These are phyloP conservation scores for Gossypium lobatum DNA, from an alignment of 441 rosid genomes.

Conservation along the genomic window DNA sequence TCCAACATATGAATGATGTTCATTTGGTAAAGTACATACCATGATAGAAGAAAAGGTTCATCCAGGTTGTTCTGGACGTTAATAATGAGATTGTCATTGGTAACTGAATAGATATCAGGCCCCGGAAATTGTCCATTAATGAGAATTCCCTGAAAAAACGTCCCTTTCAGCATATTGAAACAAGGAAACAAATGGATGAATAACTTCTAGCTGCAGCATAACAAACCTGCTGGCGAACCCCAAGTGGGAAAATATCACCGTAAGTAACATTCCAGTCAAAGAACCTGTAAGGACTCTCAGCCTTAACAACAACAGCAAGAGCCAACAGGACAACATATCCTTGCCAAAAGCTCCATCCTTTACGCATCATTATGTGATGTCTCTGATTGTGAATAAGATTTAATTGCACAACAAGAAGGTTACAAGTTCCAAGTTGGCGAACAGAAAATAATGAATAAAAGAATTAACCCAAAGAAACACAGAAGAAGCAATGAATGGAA, in stretches of 20 bases:
- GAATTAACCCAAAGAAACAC: not conserved
- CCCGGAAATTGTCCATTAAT: slow-evolving; percentile 71
- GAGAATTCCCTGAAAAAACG: slow-evolving; percentile 48
- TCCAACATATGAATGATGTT: not conserved
- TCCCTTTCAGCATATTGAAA: too few relatives aligned
- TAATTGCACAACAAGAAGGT: not conserved
- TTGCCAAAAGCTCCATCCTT: not conserved
- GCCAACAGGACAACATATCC: not conserved
- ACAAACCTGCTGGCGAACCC: slow-evolving; percentile 40
- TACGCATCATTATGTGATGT: not conserved
- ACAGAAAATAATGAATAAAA: not conserved
- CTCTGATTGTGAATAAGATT: not conserved
- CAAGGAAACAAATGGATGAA: not conserved
- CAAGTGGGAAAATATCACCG: slow-evolving; percentile 43
- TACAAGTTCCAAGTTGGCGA: not conserved
- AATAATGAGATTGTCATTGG: slow-evolving; percentile 61
- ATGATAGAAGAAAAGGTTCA: slow-evolving; percentile 57
- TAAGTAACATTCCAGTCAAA: slow-evolving; percentile 42
- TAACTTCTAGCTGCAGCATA: not conserved
- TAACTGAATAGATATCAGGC: slow-evolving; percentile 48
- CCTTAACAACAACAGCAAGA: slow-evolving; percentile 9
- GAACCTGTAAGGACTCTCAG: slow-evolving; percentile 41
- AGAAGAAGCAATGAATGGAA: not conserved
- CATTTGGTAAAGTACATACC: too few relatives aligned
- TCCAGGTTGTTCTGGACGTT: slow-evolving; percentile 52